A percentile compares a stretch with the other conserved stretches of the same genome.
phyloP scores from a whole-genome alignment of 2,329 filamentous ascomycete genomes.

The Xylaria sp. region DNA sequence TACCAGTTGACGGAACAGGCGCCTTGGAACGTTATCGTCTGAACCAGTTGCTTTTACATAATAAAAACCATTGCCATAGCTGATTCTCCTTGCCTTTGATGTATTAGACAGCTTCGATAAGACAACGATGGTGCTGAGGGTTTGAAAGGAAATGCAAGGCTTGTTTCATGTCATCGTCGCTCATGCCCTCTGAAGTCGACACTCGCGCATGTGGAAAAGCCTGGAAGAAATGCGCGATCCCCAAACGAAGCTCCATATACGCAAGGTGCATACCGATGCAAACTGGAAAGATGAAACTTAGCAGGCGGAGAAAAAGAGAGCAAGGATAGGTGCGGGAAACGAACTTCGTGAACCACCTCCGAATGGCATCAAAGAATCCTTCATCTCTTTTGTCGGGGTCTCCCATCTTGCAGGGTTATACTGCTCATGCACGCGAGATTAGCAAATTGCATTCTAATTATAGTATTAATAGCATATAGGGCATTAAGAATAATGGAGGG shows the following conservation, averaged over 20 bases:
- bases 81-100: too few species aligned
- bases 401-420: conserved; percentile 48
- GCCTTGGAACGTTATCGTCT: too few species aligned
- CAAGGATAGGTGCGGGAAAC: conserved; percentile 6
- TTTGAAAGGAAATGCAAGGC: conserved; percentile 43
- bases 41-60: too few species aligned
- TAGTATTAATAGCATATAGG: too few species aligned
- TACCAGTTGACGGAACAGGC: too few species aligned
- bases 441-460: too few species aligned
- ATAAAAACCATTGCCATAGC: too few species aligned
- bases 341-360: conserved; percentile 55
- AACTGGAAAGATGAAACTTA: conserved; percentile 31
- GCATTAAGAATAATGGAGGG: too few species aligned
- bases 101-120: conserved; percentile 33
- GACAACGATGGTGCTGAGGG: conserved; percentile 42
- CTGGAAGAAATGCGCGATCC: conserved; percentile 57
- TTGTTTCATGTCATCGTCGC: conserved; percentile 45
- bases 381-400: conserved; percentile 45
- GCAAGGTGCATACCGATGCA: conserved; percentile 65
- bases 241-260: conserved; percentile 59
- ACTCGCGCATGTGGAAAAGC: conserved; percentile 47
- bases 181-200: conserved; percentile 44
- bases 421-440: background rate
- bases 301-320: background rate
- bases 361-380: conserved; percentile 57